Conservation (phyloP, 164 flowering plant genomes). For the Stephania yunnanensis region DNA sequence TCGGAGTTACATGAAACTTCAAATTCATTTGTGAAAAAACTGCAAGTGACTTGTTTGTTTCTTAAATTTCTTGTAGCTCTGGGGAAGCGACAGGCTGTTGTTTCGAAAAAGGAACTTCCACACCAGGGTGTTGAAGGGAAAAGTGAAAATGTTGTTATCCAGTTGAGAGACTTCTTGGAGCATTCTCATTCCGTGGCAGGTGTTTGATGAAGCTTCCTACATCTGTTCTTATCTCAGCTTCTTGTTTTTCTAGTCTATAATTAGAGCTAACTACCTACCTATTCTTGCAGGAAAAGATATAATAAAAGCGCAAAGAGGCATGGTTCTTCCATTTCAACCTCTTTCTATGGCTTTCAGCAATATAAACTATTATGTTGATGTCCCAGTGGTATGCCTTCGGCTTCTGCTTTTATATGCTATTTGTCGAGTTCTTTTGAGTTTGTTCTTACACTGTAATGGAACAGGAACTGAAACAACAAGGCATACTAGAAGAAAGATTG, state of each 20-base stretch:
- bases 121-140: slow-evolving; percentile 51
- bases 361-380: slow-evolving; percentile 84
- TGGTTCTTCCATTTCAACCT: slow-evolving; percentile 97
- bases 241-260: neutral
- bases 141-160: slow-evolving; percentile 47
- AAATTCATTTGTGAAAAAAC: neutral
- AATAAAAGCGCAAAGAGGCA: slow-evolving; percentile 54
- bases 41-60: slow-evolving; percentile 4
- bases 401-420: neutral
- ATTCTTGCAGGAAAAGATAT: slow-evolving; percentile 42
- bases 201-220: slow-evolving; percentile 16
- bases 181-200: slow-evolving; percentile 66
- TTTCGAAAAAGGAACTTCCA: slow-evolving; percentile 56
- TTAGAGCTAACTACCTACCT: neutral
- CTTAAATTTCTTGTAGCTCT: slow-evolving; percentile 44
- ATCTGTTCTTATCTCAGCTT: neutral
- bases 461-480: slow-evolving; percentile 94
- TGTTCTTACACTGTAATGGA: slow-evolving; percentile 15
- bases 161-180: slow-evolving; percentile 57
- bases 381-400: slow-evolving; percentile 57
- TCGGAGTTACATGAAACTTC: neutral
- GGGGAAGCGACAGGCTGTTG: slow-evolving; percentile 73
- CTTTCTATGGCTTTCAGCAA: slow-evolving; percentile 91
- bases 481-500: slow-evolving; percentile 67
- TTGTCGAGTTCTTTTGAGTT: neutral